These are phyloP conservation scores for Vaccinium vitisidaea DNA, from an alignment of 148 eudicot species.

Conservation along the genomic window DNA sequence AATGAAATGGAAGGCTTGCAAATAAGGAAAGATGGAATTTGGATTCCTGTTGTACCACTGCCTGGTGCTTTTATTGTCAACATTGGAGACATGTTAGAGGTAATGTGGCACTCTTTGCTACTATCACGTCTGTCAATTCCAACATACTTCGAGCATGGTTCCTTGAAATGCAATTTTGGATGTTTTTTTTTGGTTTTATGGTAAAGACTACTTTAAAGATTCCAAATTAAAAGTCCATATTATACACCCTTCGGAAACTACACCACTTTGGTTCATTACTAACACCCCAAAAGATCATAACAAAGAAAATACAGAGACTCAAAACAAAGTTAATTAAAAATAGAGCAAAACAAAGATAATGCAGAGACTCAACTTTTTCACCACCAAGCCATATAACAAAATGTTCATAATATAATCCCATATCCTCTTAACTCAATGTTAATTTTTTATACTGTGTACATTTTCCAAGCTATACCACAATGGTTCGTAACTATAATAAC, in stretches of 20 bases:
- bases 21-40: neutral
- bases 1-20: neutral
- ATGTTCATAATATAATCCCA: neutral
- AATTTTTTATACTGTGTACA: neutral
- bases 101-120: neutral
- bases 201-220: neutral
- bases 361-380: neutral
- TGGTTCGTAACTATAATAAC: neutral
- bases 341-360: neutral
- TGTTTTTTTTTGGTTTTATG: neutral
- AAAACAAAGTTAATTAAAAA: no score
- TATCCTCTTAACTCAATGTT: neutral
- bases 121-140: neutral
- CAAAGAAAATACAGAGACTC: no score
- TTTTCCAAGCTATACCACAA: neutral
- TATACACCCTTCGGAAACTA: neutral
- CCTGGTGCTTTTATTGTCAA: conserved; percentile 20
- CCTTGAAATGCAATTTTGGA: neutral
- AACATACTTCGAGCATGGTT: neutral
- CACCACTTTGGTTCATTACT: neutral
- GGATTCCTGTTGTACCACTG: conserved; percentile 7
- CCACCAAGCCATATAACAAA: neutral
- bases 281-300: neutral
- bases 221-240: neutral
- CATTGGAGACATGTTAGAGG: conserved; percentile 14